These are phyloP conservation scores for Wickerhamomyces tratensis DNA, from an alignment of 805 yeast genomes.

Conservation along the genomic window DNA sequence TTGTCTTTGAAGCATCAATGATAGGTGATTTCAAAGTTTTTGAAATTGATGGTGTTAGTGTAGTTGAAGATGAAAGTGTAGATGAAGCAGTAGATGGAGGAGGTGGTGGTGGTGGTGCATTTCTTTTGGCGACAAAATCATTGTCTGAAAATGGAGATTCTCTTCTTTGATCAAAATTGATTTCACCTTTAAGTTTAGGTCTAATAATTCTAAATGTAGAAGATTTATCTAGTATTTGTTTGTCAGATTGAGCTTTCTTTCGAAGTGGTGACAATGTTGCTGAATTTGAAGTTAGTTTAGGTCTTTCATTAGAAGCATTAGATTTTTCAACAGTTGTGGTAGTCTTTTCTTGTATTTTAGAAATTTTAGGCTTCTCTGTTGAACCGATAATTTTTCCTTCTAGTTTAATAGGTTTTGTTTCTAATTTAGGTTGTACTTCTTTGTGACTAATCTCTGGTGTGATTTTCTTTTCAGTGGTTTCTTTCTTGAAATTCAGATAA, in stretches of 20 bases:
- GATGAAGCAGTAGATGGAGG: constrained; percentile 23
- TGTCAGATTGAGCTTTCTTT: not conserved
- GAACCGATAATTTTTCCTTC: no score
- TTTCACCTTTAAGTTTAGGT: constrained; percentile 53
- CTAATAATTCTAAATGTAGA: constrained; percentile 57
- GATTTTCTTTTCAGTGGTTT: not conserved
- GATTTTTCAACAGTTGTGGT: no score
- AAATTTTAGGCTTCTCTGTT: no score
- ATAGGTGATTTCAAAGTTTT: constrained; percentile 22
- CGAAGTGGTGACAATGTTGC: constrained; percentile 6
- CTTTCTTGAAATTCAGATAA: constrained; percentile 44
- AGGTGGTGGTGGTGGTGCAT: constrained; percentile 61
- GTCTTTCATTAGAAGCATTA: no score
- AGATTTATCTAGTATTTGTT: no score
- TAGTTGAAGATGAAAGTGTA: constrained; percentile 33
- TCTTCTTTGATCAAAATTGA: constrained; percentile 73
- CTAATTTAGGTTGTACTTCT: not conserved
- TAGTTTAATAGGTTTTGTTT: not conserved
- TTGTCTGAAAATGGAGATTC: constrained; percentile 56
- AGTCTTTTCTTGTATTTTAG: no score
- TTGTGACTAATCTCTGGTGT: not conserved
- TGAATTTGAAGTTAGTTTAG: constrained; percentile 1
- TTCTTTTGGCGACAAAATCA: constrained; percentile 56
- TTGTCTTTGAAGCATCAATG: constrained; percentile 16
- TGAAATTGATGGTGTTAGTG: constrained; percentile 22